Conservation (phyloP, 257 asterid species). For the Orobanche coerulescens region DNA sequence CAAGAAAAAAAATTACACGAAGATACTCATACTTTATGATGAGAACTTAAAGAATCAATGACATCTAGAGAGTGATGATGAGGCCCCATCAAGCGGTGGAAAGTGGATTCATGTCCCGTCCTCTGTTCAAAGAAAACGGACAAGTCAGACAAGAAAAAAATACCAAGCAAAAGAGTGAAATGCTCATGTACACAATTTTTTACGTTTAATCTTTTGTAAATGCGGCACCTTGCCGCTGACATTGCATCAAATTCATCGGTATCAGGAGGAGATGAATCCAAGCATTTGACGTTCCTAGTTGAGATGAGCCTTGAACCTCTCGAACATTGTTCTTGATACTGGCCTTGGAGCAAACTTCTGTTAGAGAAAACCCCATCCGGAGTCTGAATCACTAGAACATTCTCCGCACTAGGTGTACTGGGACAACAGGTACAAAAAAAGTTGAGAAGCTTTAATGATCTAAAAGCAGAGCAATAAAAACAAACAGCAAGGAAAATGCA, state of each 20-base stretch:
- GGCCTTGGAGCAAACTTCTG: constrained; percentile 46
- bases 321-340: constrained; percentile 45
- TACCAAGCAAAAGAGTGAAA: constrained; percentile 1
- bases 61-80: constrained; percentile 49
- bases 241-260: constrained; percentile 41
- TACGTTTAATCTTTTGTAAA: constrained; percentile 38
- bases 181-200: constrained; percentile 39
- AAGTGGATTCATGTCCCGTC: constrained; percentile 40
- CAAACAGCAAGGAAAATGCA: background rate
- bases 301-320: constrained; percentile 66
- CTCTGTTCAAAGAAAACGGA: constrained; percentile 35
- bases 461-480: background rate
- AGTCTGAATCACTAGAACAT: constrained; percentile 68
- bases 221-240: constrained; percentile 85
- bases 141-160: constrained; percentile 4
- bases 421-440: constrained; percentile 16
- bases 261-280: constrained; percentile 41
- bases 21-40: constrained; percentile 31
- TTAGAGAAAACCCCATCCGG: constrained; percentile 60
- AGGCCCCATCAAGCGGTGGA: constrained; percentile 85
- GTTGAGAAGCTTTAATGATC: background rate
- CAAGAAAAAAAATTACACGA: background rate
- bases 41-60: constrained; percentile 50
- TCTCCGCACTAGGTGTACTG: constrained; percentile 78
- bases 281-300: constrained; percentile 39